Base-by-base conservation (phyloP, 306 rosid genomes). In the Betula pendula region DNA sequence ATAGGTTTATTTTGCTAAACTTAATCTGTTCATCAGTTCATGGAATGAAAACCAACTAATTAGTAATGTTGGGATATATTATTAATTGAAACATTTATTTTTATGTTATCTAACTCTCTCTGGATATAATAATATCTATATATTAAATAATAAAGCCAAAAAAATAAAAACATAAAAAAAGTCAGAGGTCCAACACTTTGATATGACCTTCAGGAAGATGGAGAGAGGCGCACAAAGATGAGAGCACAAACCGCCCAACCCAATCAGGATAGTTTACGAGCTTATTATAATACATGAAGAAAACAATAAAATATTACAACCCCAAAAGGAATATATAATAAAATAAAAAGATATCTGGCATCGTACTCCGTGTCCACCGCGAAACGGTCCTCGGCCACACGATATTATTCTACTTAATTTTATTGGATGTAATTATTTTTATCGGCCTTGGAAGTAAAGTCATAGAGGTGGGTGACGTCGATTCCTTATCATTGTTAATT, bases 361-460 rank as follows among this genome's bases (percentile, higher is more conserved):
- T 25, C 76, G 74, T 81, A 55, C 80, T 73, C 42, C 74, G 71
- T 14, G 49, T 33, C 35, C 76, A 80, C 92, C 92, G 84, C 89
- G 22, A 67, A 84, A 42, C 11, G 60, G 60, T 84, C 80, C 84
- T 48, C 68, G 68, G 73, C 87, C 85, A 82, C 76, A 73, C 73
- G 73, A 77, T 22, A 50, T 48, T 48, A 48, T 69, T 7, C 29
- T 79, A 65, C 19, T 3, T 70, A 24, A 60, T 59, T 58, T 51
- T 2, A 51, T 66, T 53, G 9, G 20, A 10, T 11, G 52, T 4
- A 51, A 65, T 25, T 35, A 71, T 74, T 52, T 68, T 81, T 40
- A 25, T 44, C 66, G 16, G 80, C 77, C 82, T 49, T 63, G 29
- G 75, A 79, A 83, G 87, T 31, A 38, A 52, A 52, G 69, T n/a